Percentiles rank a stretch among this genome's conserved stretches.
Evolutionary conservation across 164 flowering plant species (phyloP).

Genomic region (Kingdonia uniflora): DNA sequence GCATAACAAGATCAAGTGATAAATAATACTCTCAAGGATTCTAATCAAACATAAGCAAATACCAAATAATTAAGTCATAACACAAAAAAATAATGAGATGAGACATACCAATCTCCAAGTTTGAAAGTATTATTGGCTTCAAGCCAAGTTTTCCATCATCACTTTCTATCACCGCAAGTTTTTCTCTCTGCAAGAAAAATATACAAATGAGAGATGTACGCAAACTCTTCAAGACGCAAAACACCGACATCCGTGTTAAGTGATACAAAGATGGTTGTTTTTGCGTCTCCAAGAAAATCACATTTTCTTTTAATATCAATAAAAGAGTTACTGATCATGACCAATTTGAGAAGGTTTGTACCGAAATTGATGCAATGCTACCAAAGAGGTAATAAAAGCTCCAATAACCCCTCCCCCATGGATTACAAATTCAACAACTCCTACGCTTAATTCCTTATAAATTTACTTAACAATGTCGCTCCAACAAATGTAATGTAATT

Average conservation of each 20-base stretch:
- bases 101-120: conserved; percentile 86
- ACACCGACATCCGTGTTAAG: background rate
- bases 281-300: too few species aligned
- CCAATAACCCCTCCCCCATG: conserved; percentile 94
- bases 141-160: conserved; percentile 44
- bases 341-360: conserved; percentile 91
- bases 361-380: conserved; percentile 94
- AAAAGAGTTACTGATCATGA: conserved; percentile 44
- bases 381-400: conserved; percentile 83
- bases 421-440: conserved; percentile 16
- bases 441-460: background rate
- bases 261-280: too few species aligned
- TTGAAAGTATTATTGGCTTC: conserved; percentile 79
- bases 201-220: background rate
- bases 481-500: too few species aligned
- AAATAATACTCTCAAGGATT: background rate
- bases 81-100: background rate
- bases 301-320: too few species aligned
- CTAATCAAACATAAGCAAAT: too few species aligned
- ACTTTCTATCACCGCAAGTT: conserved; percentile 35
- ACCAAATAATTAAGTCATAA: background rate
- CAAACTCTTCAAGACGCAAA: too few species aligned
- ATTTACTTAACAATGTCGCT: too few species aligned
- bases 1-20: conserved; percentile 16
- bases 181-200: conserved; percentile 57